Evolutionary conservation across 768 basidiomycete genomes (phyloP).

Genomic region (Suillus decipiens): DNA sequence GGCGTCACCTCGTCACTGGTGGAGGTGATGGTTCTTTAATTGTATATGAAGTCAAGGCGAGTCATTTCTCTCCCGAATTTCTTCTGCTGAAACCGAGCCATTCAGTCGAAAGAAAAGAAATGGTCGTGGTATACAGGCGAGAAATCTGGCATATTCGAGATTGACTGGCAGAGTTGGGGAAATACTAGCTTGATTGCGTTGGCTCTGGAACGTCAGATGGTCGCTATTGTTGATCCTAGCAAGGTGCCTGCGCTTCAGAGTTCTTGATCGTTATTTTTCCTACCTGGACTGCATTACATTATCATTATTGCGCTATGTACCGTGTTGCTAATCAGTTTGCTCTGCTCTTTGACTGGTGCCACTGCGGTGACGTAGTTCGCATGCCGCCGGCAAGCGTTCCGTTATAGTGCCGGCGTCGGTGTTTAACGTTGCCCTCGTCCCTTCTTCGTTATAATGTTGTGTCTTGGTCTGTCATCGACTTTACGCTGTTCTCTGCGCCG

Average conservation of each 20-base stretch:
- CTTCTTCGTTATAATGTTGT: slow-evolving; percentile 20
- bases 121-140: slow-evolving; percentile 71
- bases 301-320: slow-evolving; percentile 10
- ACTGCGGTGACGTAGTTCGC: slow-evolving; percentile 1
- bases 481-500: slow-evolving; percentile 23
- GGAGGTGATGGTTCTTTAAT: slow-evolving; percentile 77
- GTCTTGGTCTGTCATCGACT: slow-evolving; percentile 12
- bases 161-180: slow-evolving; percentile 67
- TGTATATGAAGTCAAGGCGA: slow-evolving; percentile 69
- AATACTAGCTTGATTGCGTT: slow-evolving; percentile 63
- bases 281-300: slow-evolving; percentile 6
- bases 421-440: not conserved
- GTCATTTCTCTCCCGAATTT: slow-evolving; percentile 20
- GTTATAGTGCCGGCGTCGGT: not conserved
- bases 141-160: slow-evolving; percentile 71
- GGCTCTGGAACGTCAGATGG: slow-evolving; percentile 65
- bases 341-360: not conserved
- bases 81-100: slow-evolving; percentile 21
- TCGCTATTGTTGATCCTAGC: slow-evolving; percentile 66
- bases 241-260: slow-evolving; percentile 40
- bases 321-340: not conserved
- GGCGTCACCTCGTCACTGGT: slow-evolving; percentile 72
- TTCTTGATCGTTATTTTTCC: not conserved
- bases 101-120: slow-evolving; percentile 44
- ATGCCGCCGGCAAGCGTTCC: slow-evolving; percentile 2